phyloP scores from a whole-genome alignment of 257 asterid species.

The Penstemon eatonii region DNA sequence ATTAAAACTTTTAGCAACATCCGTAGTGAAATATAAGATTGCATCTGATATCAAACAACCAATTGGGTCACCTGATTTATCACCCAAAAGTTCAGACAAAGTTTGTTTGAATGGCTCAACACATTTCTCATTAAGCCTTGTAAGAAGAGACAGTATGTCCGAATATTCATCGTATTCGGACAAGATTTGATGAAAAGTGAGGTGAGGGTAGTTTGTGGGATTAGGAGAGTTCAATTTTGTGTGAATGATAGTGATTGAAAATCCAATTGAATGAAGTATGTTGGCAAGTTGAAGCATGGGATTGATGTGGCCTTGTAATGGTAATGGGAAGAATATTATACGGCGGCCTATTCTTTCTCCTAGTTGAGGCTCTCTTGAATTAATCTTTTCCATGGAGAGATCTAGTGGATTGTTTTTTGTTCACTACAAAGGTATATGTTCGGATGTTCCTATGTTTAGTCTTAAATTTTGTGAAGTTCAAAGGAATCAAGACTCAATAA shows the following conservation, averaged over 20 bases:
- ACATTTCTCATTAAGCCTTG: not conserved
- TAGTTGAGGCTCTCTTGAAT: too few species aligned
- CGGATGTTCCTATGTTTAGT: too few species aligned
- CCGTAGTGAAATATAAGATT: not conserved
- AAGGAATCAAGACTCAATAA: too few species aligned
- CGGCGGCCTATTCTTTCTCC: too few species aligned
- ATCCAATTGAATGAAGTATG: slow-evolving; percentile 21
- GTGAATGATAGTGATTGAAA: too few species aligned
- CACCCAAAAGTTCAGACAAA: not conserved
- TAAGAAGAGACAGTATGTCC: not conserved
- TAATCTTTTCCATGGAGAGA: too few species aligned
- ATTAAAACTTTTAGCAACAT: slow-evolving; percentile 24
- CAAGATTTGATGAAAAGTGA: slow-evolving; percentile 17
- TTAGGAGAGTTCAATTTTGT: slow-evolving; percentile 24
- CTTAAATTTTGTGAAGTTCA: too few species aligned
- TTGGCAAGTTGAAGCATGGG: slow-evolving; percentile 39
- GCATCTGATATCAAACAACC: slow-evolving; percentile 8
- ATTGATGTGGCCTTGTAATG: slow-evolving; percentile 38
- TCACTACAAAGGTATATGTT: too few species aligned
- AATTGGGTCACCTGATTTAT: not conserved
- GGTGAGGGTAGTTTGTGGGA: slow-evolving; percentile 24
- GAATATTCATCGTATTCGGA: not conserved
- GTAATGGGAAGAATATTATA: slow-evolving; percentile 24
- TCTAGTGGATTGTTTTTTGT: too few species aligned
- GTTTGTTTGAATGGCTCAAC: not conserved